A percentile compares a stretch with the other conserved stretches of the same genome.
phyloP scores from a whole-genome alignment of 1,284 basidiomycete species.

The Ustilago xerochloae region DNA sequence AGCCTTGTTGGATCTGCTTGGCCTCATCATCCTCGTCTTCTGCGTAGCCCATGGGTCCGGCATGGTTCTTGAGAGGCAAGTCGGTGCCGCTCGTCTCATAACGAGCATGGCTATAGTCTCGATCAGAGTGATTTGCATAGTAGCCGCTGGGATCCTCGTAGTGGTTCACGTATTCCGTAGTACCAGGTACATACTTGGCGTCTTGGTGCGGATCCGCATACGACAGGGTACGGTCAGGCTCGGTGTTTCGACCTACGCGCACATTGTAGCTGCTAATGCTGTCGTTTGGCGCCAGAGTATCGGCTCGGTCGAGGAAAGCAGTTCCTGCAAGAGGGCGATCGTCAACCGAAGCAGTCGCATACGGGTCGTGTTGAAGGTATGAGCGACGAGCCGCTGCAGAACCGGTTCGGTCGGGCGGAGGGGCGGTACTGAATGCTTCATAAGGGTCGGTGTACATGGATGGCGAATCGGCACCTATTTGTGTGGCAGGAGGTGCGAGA shows the following conservation, averaged over 20 bases:
- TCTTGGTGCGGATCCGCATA: conserved; percentile 13
- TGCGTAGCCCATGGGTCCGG: conserved; percentile 59
- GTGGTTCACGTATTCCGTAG: conserved; percentile 9
- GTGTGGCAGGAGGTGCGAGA: conserved; percentile 22
- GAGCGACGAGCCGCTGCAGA: conserved; percentile 4
- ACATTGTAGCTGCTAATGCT: conserved; percentile 56
- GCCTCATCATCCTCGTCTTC: conserved; percentile 64
- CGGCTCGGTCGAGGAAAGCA: conserved; percentile 28
- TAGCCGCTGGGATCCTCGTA: conserved; percentile 20
- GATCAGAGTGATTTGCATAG: conserved; percentile 9
- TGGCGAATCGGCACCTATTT: conserved; percentile 34
- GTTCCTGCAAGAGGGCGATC: conserved; percentile 22
- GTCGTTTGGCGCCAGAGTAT: conserved; percentile 52
- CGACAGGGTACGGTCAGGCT: conserved; percentile 9
- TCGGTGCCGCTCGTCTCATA: conserved; percentile 45
- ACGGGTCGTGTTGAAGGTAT: conserved; percentile 41
- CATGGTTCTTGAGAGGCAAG: conserved; percentile 50
- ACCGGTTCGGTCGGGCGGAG: conserved; percentile 9
- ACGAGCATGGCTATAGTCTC: conserved; percentile 14
- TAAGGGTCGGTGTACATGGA: conserved; percentile 59
- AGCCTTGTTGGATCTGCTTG: conserved; percentile 48
- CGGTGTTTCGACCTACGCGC: conserved; percentile 27
- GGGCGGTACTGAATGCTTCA: conserved; percentile 38
- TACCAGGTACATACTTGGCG: not conserved
- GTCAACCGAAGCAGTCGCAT: conserved; percentile 7